Base-by-base conservation (phyloP, 345 rosid species). In the Acer saccharum region DNA sequence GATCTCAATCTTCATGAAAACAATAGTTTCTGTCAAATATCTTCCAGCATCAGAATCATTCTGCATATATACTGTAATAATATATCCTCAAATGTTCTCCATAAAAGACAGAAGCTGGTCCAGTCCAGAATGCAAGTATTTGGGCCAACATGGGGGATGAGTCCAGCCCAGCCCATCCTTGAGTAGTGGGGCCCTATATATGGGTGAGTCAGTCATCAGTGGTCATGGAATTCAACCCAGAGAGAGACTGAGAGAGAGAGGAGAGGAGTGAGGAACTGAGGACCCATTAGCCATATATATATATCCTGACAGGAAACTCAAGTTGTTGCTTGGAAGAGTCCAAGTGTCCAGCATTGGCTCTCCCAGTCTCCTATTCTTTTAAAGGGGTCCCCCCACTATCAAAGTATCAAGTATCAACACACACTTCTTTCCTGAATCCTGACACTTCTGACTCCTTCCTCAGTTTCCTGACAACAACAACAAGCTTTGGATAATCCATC, bases 141-240 rank as follows among this genome's bases (percentile, higher is more conserved):
- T 9, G 78, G 72, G 27, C 63, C 18, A 64, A 17, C 5, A 18
- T 25, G 60, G 69, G 50, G 20, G 39, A 35, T 18, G n/a, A 21
- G 6, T 29, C 3, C 32, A 58, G 64, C 10, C 64, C 64, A 6
- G 64, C 62, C 77, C 62, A 29, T 39, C 29, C 54, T 4, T 39
- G 9, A 8, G 46, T 35, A 35, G 46, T 43, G 46, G 46, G 46
- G 46, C 10, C 46, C 46, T 43, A 43, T 43, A 0, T 8, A 9
- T 43, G 46, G 46, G 46, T 43, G 46, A 7, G 10, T 39, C 32
- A 7, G 11, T 17, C 29, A 20, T 73, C 6, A 25, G 25, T 14
- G 43, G 65, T 20, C 75, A 61, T 72, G 77, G 20, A 68, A 77
- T 81, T 76, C 80, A 77, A 74, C 77, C 78, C 79, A 44, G 29